These are phyloP conservation scores for Incumbomyces delicatus DNA, from an alignment of 2,329 filamentous ascomycete species.

Conservation along the genomic window DNA sequence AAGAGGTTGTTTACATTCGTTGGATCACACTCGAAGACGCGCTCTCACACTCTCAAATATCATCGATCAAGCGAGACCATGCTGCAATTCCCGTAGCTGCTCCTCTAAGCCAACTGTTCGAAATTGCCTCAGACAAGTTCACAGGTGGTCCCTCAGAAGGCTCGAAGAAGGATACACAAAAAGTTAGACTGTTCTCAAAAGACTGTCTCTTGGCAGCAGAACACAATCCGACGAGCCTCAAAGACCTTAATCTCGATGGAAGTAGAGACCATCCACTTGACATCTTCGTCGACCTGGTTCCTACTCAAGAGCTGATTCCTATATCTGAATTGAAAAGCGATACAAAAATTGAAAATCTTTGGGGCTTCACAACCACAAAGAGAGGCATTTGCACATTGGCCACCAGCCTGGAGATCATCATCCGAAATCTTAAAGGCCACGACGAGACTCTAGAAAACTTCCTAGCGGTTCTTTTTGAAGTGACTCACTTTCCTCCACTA, in stretches of 20 bases:
- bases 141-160: too few relatives aligned
- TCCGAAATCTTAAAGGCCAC: not conserved
- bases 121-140: not conserved
- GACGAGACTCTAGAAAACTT: not conserved
- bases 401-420: not conserved
- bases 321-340: not conserved
- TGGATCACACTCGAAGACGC: conserved; percentile 5
- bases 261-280: not conserved
- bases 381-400: not conserved
- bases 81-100: not conserved
- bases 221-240: conserved; percentile 1
- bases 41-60: conserved; percentile 1
- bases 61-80: not conserved
- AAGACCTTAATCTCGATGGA: not conserved
- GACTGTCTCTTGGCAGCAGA: conserved; percentile 2
- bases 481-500: conserved; percentile 3
- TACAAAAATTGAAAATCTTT: not conserved
- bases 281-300: conserved; percentile 2
- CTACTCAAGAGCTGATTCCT: not conserved
- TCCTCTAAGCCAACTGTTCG: not conserved
- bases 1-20: conserved; percentile 1
- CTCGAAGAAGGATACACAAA: conserved; percentile 1
- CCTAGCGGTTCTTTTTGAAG: not conserved
- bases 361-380: conserved; percentile 1
- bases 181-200: conserved; percentile 12